These are phyloP conservation scores for Heteromeles arbutifolia DNA, from an alignment of 306 rosid genomes.

Conservation along the genomic window DNA sequence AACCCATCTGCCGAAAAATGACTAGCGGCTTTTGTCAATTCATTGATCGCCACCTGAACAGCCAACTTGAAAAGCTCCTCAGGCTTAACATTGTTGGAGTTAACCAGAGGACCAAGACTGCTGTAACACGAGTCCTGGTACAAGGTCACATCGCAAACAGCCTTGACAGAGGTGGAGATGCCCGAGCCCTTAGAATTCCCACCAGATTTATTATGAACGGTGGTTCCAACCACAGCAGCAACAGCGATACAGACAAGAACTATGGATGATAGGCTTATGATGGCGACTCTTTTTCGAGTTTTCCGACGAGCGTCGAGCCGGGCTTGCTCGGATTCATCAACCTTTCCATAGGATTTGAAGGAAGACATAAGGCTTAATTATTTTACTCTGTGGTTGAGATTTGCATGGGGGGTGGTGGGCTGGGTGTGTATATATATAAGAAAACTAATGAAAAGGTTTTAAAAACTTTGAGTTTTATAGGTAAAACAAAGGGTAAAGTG, in stretches of 20 bases:
- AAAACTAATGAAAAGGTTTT: too few species aligned
- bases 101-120: constrained; percentile 28
- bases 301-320: constrained; percentile 37
- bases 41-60: constrained; percentile 36
- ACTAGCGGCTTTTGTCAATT: constrained; percentile 30
- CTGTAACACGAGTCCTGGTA: constrained; percentile 46
- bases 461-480: too few species aligned
- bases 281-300: constrained; percentile 43
- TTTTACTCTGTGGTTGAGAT: not conserved
- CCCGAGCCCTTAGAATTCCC: not conserved
- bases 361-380: constrained; percentile 27
- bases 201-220: constrained; percentile 2
- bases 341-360: constrained; percentile 42
- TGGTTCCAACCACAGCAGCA: constrained; percentile 38
- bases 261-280: constrained; percentile 43
- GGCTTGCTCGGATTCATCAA: constrained; percentile 46
- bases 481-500: too few species aligned
- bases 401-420: not conserved
- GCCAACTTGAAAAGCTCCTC: constrained; percentile 43
- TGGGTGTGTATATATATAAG: not conserved
- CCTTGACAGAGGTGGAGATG: constrained; percentile 43
- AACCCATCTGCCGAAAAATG: constrained; percentile 26
- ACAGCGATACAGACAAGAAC: constrained; percentile 37
- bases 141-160: constrained; percentile 62
- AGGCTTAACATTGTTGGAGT: constrained; percentile 37